Evolutionary conservation across 2,329 filamentous ascomycete species (phyloP), one percentile per base, ranked within the genome.

Genomic region (Nothopassalora personata): DNA sequence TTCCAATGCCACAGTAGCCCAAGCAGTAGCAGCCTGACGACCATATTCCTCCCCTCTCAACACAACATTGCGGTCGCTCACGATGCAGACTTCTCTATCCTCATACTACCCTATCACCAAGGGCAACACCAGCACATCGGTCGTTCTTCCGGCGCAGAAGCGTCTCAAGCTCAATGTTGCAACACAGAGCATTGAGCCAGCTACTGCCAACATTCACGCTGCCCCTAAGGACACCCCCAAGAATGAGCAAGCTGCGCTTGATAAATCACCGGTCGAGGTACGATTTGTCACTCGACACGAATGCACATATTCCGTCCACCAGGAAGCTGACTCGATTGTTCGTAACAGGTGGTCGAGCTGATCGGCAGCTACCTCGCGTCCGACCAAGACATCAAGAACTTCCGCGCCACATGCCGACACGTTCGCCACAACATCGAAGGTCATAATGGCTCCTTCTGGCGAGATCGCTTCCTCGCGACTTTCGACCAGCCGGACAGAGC

Each of bases 391-490:
- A 65, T 83, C 13, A 64, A 67, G 27, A 71, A 63, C 54, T 82
- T 77, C 64, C 68, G 72, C 6, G 57, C 66, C 1, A 63, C 76
- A 19, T 81, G 80, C 69, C 68, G 65, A 7, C 64, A 63, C 3
- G 75, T 76, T 0, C 67, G 71, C 34, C 56, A 72, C 61, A 73
- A 77, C 6, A 67, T 81, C 55, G 72, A 77, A 31, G 72, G 69
- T 5, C 73, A 76, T 46, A 64, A 71, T 9, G 57, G 64, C 27
- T 76, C 74, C 6, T 78, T 82, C 66, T 83, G 81, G 81, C 75
- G 77, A 36, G 62, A 66, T 39, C 73, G 71, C 18, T 83, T 80
- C 63, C 66, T 72, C 13, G 57, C 69, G 23, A 70, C 58, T 28
- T 83, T 76, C 62, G 80, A 81, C 46, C 50, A 23, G 57, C 43